Base-by-base conservation (phyloP, 2,329 filamentous ascomycete species). In the Sporothrix mexicana region DNA sequence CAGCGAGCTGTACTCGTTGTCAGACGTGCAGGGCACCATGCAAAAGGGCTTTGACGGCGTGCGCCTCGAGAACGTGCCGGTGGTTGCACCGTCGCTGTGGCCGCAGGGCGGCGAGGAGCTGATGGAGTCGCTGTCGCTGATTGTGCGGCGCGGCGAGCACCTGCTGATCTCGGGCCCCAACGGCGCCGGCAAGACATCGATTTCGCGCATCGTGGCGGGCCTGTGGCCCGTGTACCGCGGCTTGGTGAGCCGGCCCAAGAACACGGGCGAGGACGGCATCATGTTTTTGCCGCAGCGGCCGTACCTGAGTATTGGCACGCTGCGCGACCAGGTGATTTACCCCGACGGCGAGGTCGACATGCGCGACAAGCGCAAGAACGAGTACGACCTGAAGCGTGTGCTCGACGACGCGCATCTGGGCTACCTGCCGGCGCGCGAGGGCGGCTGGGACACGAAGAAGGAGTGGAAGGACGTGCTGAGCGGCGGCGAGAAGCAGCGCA, bases 381-480 rank as follows among this genome's bases (percentile, higher is more conserved):
- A 99, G 79, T 85, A 89, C 45, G 93, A 97, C 76, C 87, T 99
- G 23, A 89, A 91, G 79, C 86, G 86, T 36, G 89, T 97, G 2
- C 87, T 99, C 3, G 93, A 97, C 72, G 92, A 93, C 69, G 95
- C 95, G 0, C 90, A 90, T 72, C 86, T 99, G 0, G 95, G 94
- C 3, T 98, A 99, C 81, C 87, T 99, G 0, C 93, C 94, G 1
- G 90, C 95, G 67, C 90, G 96, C 17, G 96, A 99, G 84, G 96
- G 96, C 53, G 96, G 96, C 15, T 98, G 94, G 94, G 94, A 99
- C 79, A 96, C 94, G 4, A 89, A 94, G 72, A 98, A 99, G 82
- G 95, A 97, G 80, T 99, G 96, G 96, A 98, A 98, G 83, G 95
- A 98, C 77, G 94, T 99, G 4, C 86, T 99, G n/a, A 95, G 92